Evolutionary conservation across 129 eudicot species (phyloP).

Genomic region (Chrysanthemum lavandulifolium): DNA sequence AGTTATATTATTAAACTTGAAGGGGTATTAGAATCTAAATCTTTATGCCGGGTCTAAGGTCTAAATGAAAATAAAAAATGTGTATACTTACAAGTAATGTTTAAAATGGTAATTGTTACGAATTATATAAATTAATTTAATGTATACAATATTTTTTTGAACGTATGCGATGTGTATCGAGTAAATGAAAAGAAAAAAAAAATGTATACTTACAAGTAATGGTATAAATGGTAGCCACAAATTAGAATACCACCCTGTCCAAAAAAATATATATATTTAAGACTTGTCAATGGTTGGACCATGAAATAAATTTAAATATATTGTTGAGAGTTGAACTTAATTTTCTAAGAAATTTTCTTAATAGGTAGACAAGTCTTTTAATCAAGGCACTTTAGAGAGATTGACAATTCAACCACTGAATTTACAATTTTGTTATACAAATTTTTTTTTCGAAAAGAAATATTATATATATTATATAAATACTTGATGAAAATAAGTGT

Average conservation of each 20-base stretch:
- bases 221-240: slow-evolving; percentile 66
- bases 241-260: slow-evolving; percentile 60
- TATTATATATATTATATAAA: too few species aligned
- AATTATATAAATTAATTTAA: too few species aligned
- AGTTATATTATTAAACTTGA: too few species aligned
- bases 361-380: background rate
- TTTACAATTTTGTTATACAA: background rate
- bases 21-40: too few species aligned
- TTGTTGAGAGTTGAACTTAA: background rate
- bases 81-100: too few species aligned
- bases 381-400: background rate
- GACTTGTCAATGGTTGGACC: slow-evolving; percentile 18
- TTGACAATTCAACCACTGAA: background rate
- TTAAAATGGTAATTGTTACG: too few species aligned
- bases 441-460: too few species aligned
- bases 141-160: too few species aligned
- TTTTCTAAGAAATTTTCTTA: background rate
- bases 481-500: too few species aligned
- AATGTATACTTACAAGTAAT: slow-evolving; percentile 44
- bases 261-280: background rate
- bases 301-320: background rate
- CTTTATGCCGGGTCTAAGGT: too few species aligned
- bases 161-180: background rate
- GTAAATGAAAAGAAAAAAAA: background rate
- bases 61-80: too few species aligned